phyloP scores from a whole-genome alignment of 768 basidiomycete species.

The Kockovaella imperatae region DNA sequence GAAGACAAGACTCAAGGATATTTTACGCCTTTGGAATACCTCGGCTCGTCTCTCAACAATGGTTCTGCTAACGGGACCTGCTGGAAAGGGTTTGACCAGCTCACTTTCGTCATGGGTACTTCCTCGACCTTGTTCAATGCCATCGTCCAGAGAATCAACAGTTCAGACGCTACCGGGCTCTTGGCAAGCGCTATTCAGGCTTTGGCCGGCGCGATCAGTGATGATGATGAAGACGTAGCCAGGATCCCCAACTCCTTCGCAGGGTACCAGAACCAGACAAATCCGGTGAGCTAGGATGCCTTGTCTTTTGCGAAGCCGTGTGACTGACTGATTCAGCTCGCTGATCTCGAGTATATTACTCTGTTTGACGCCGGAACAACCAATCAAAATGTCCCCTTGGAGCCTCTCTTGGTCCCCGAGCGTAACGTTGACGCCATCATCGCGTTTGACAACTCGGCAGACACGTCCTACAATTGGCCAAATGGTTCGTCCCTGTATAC shows the following conservation, averaged over 20 bases:
- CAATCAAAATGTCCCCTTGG: slow-evolving; percentile 56
- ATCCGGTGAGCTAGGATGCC: slow-evolving; percentile 34
- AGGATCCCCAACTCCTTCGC: slow-evolving; percentile 43
- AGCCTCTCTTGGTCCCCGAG: slow-evolving; percentile 61
- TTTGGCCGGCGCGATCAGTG: slow-evolving; percentile 27
- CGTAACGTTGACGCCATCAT: slow-evolving; percentile 67
- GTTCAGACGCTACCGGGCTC: slow-evolving; percentile 21
- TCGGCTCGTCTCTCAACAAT: slow-evolving; percentile 59
- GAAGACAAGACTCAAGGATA: slow-evolving; percentile 54
- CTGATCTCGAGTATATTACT: slow-evolving; percentile 33
- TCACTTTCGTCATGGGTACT: slow-evolving; percentile 61
- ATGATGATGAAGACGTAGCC: slow-evolving; percentile 41
- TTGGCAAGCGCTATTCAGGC: slow-evolving; percentile 32
- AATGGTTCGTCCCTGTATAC: slow-evolving; percentile 56
- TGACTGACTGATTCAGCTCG: slow-evolving; percentile 16
- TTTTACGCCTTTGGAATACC: slow-evolving; percentile 51
- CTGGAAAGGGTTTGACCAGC: slow-evolving; percentile 62
- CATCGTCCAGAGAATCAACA: slow-evolving; percentile 30
- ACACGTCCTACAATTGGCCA: slow-evolving; percentile 54
- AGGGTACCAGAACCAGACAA: slow-evolving; percentile 25
- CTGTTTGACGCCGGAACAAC: slow-evolving; percentile 44
- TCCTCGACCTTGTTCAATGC: slow-evolving; percentile 49
- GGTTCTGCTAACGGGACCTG: slow-evolving; percentile 58
- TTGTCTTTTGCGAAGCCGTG: not conserved
- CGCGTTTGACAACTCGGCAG: slow-evolving; percentile 57